Evolutionary conservation across 257 asterid genomes (phyloP), one percentile per base, ranked within the genome.

Genomic region (Rhazya stricta): DNA sequence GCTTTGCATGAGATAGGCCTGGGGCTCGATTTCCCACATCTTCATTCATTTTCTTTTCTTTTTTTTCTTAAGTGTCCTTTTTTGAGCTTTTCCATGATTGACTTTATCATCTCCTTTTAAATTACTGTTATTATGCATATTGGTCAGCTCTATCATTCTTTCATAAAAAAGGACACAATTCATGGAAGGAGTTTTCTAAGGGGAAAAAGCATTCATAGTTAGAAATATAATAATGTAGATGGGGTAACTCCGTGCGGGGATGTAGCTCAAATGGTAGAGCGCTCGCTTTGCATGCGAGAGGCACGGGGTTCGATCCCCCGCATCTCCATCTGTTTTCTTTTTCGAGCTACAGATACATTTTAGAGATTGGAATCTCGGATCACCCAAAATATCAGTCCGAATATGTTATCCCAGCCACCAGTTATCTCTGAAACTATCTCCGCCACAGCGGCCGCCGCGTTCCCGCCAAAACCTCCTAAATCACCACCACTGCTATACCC

Each of bases 1-100:
- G 92, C 97, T 94, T 91, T 87, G 97, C 97, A 90, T 88, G 97
- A 92, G 96, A 89, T 97, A 94, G 97, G 97, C 89, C 91, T 95
- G 89, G 97, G 96, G 90, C 89, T 91, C 76, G 81, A 76, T 80
- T 78, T 81, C 84, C 81, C 81, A 81, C 84, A 80, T 80, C 84
- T 80, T 81, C 84, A 76, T 6, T 0, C n/a, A 0, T n/a, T n/a
- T n/a, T n/a, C n/a, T n/a, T n/a, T n/a, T n/a, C n/a, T n/a, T n/a
- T n/a, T n/a, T n/a, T n/a, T n/a, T n/a, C n/a, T n/a, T n/a, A n/a
- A n/a, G n/a, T n/a, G n/a, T n/a, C n/a, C n/a, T n/a, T n/a, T n/a
- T n/a, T n/a, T n/a, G n/a, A n/a, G n/a, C n/a, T n/a, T n/a, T n/a
- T n/a, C n/a, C n/a, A n/a, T n/a, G n/a, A n/a, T n/a, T n/a, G n/a